These are phyloP conservation scores for Ophiocordyceps camponoti-leonardi DNA, from an alignment of 2,329 filamentous ascomycete genomes.

Conservation along the genomic window DNA sequence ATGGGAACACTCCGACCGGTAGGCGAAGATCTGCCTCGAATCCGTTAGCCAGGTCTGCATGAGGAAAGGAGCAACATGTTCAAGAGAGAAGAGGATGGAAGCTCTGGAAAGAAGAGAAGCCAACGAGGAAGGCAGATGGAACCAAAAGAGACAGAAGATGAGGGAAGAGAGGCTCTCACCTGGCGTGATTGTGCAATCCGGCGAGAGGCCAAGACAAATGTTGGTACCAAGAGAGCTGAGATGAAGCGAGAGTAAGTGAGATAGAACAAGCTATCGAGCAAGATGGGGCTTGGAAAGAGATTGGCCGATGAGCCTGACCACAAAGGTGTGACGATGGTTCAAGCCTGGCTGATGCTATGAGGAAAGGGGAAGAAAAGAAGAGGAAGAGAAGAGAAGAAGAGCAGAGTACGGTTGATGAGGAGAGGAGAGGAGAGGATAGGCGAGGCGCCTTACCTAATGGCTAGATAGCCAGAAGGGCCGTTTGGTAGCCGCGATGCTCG, in stretches of 20 bases:
- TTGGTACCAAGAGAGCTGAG: slow-evolving; percentile 32
- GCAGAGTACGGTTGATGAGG: slow-evolving; percentile 1
- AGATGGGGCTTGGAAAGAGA: slow-evolving; percentile 26
- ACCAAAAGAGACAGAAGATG: background rate
- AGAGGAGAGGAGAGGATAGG: slow-evolving; percentile 3
- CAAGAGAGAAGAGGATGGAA: background rate
- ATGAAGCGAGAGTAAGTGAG: slow-evolving; percentile 41
- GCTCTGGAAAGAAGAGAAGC: background rate
- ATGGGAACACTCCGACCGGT: slow-evolving; percentile 13
- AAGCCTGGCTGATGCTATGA: slow-evolving; percentile 28
- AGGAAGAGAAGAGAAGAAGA: slow-evolving; percentile 4
- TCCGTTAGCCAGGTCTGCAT: background rate
- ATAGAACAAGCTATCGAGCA: slow-evolving; percentile 44
- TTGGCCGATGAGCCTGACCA: slow-evolving; percentile 7
- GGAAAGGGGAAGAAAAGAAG: slow-evolving; percentile 8
- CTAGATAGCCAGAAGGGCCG: background rate
- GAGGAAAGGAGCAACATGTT: background rate
- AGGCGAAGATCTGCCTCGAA: slow-evolving; percentile 11
- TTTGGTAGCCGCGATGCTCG: slow-evolving; percentile 9
- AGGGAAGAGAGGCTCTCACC: slow-evolving; percentile 7
- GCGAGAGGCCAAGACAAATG: slow-evolving; percentile 20
- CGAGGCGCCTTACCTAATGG: slow-evolving; percentile 7
- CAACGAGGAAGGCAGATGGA: background rate
- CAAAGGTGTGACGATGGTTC: slow-evolving; percentile 17
- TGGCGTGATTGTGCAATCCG: slow-evolving; percentile 12